A percentile compares a stretch with the other conserved stretches of the same genome.
Conservation (phyloP, 805 yeast genomes). For the Hanseniaspora meyeri region DNA sequence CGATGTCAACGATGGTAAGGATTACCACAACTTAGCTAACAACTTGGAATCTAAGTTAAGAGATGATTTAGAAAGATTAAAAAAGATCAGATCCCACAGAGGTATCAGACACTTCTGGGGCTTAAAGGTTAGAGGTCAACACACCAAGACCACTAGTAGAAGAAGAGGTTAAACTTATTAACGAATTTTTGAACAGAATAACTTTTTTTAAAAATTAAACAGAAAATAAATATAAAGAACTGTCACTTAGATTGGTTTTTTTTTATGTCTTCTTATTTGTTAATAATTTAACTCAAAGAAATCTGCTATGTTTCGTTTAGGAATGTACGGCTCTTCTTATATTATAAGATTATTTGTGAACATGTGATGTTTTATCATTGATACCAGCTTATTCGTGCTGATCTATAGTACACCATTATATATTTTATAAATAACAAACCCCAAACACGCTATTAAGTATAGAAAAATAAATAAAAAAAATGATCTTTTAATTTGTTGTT, state of each 20-base stretch:
- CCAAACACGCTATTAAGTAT: constrained; percentile 11
- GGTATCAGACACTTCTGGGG: constrained; percentile 99
- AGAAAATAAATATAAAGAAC: not conserved
- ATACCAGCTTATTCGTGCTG: not conserved
- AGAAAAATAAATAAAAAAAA: constrained; percentile 1
- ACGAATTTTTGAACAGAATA: not conserved
- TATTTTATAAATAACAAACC: constrained; percentile 10
- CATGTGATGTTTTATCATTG: not conserved
- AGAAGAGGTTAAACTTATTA: constrained; percentile 37
- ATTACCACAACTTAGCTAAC: constrained; percentile 97
- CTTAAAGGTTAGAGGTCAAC: constrained; percentile 99
- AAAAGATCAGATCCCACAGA: constrained; percentile 99
- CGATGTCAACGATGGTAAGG: constrained; percentile 97
- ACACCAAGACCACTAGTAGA: constrained; percentile 99
- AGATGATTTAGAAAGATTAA: constrained; percentile 99
- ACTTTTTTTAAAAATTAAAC: not conserved
- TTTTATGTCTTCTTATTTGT: not conserved
- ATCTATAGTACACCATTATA: not conserved
- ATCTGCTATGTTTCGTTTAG: not conserved
- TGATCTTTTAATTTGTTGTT: not conserved
- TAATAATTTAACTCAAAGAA: not conserved
- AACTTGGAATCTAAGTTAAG: constrained; percentile 98
- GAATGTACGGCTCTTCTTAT: not conserved
- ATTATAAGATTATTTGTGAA: constrained; percentile 9
- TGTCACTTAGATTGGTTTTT: not conserved